Evolutionary conservation across 345 rosid species (phyloP).

Genomic region (Populus pruinosa): DNA sequence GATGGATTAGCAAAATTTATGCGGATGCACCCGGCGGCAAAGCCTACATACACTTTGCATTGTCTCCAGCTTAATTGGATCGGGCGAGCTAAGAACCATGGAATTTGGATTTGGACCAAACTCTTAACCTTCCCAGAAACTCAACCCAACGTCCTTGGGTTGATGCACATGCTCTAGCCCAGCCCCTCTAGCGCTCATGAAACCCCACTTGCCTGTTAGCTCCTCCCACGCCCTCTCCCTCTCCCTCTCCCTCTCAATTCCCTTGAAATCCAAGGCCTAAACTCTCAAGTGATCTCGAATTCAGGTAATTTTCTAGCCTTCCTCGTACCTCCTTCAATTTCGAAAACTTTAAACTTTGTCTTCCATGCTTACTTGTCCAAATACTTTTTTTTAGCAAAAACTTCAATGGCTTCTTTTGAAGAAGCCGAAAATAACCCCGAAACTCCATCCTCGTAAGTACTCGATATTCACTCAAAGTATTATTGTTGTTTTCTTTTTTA

Average conservation of each 20-base stretch:
- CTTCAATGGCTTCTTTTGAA: slow-evolving; percentile 13
- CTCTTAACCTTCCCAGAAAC: neutral
- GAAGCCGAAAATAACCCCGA: slow-evolving; percentile 7
- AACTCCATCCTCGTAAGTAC: slow-evolving; percentile 12
- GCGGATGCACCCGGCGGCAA: no score
- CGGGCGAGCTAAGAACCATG: neutral
- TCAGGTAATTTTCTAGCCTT: neutral
- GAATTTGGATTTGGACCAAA: neutral
- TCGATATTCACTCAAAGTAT: neutral
- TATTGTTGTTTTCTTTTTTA: neutral
- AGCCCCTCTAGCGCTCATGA: neutral
- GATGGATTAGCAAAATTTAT: neutral
- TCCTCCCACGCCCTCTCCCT: neutral
- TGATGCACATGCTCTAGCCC: neutral
- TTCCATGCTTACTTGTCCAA: neutral
- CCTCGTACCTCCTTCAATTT: neutral
- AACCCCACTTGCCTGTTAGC: neutral
- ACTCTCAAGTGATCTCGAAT: neutral
- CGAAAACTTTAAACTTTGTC: neutral
- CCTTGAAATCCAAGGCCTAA: neutral
- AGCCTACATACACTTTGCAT: neutral
- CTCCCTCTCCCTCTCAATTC: neutral
- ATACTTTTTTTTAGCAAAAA: neutral
- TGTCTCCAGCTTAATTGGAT: neutral
- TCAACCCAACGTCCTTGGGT: neutral